Conservation (phyloP, 148 eudicot species). For the Chenopodium suecicum region DNA sequence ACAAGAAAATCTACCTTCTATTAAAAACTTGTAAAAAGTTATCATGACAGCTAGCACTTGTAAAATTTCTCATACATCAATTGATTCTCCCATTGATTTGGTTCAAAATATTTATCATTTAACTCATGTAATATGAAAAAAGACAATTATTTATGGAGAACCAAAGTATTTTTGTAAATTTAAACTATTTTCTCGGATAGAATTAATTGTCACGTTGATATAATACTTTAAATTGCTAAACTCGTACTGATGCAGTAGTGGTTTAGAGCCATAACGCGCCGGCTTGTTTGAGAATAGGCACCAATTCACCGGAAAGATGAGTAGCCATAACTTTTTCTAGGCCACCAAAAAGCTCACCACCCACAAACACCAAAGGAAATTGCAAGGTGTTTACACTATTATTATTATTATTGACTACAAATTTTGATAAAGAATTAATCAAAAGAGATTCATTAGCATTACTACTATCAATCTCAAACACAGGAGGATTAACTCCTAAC, state of each 20-base stretch:
- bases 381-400: conserved; percentile 14
- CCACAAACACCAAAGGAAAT: conserved; percentile 75
- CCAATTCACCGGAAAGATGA: conserved; percentile 83
- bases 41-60: not conserved
- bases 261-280: conserved; percentile 74
- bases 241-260: too few species aligned
- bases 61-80: not conserved
- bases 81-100: not conserved
- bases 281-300: conserved; percentile 68
- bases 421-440: conserved; percentile 26
- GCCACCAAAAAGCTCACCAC: conserved; percentile 76
- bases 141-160: not conserved
- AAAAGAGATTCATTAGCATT: conserved; percentile 33
- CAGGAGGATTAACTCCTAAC: conserved; percentile 63
- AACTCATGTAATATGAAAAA: not conserved
- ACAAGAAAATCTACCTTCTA: not conserved
- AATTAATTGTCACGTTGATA: not conserved
- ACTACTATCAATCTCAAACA: conserved; percentile 48
- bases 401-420: not conserved
- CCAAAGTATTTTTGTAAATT: not conserved
- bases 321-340: conserved; percentile 66
- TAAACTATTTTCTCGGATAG: too few species aligned
- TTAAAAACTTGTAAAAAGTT: not conserved
- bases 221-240: too few species aligned
- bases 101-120: not conserved